A percentile compares a stretch with the other conserved stretches of the same genome.
These are phyloP conservation scores for Arabidopsis lyrata DNA, from an alignment of 441 rosid genomes.

Conservation along the genomic window DNA sequence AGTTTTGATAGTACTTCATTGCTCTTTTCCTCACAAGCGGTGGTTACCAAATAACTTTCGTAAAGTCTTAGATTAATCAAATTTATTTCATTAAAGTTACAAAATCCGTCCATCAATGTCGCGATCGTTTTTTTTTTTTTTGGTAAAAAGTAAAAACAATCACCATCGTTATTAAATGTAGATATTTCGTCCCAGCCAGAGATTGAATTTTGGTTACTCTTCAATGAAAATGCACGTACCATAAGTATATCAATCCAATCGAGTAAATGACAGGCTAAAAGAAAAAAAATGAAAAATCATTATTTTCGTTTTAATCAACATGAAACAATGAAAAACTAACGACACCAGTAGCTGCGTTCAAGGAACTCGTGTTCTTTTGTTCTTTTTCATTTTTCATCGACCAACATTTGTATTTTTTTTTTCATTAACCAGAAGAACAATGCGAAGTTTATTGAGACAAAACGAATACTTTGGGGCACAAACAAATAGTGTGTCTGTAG, in stretches of 20 bases:
- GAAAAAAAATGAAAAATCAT: neutral
- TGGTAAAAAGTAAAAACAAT: neutral
- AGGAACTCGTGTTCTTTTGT: neutral
- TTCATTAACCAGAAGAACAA: neutral
- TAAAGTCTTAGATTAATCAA: neutral
- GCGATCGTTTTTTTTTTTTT: neutral
- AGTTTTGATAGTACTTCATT: neutral
- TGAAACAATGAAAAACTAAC: neutral
- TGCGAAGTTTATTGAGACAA: neutral
- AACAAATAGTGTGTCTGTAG: conserved; percentile 27
- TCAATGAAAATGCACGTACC: conserved; percentile 29
- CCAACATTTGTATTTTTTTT: neutral
- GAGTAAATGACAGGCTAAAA: neutral
- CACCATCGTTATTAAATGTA: conserved; percentile 22
- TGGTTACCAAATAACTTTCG: neutral
- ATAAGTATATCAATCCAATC: neutral
- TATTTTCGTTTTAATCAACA: neutral
- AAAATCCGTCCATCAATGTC: conserved; percentile 12
- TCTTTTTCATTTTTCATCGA: neutral
- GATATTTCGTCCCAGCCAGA: conserved; percentile 22
- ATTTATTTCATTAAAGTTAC: neutral
- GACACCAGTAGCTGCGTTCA: neutral
- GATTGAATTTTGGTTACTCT: conserved; percentile 12
- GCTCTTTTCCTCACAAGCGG: neutral
- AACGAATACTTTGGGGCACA: conserved; percentile 28